Conservation (phyloP, 192 early-diverging fungal genomes). For the Oehlia diaphana region DNA sequence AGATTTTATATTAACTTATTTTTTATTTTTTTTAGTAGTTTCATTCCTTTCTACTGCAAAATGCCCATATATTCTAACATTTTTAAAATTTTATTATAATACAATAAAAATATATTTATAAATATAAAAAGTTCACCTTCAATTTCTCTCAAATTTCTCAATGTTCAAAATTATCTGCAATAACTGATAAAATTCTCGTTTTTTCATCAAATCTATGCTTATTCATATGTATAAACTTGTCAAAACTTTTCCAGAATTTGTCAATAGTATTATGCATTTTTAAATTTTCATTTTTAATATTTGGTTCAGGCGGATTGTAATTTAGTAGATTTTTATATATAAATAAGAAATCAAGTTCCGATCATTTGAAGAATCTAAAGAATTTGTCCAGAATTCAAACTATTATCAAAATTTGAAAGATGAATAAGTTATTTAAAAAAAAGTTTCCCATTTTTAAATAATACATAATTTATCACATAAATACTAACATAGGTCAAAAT, state of each 20-base stretch:
- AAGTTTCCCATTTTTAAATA: not conserved
- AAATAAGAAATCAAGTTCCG: not conserved
- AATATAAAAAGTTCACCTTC: not conserved
- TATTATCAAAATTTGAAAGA: not conserved
- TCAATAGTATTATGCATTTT: not conserved
- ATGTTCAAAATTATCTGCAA: not conserved
- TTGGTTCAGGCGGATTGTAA: not conserved
- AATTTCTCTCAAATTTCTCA: not conserved
- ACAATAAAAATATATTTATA: not conserved
- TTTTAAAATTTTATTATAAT: no score
- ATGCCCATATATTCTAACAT: no score
- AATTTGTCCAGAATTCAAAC: not conserved
- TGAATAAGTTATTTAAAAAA: not conserved
- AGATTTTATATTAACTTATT: no score
- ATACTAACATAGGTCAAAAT: no score
- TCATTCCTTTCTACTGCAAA: no score
- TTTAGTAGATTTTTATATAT: not conserved
- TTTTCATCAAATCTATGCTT: not conserved
- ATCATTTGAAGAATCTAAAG: not conserved
- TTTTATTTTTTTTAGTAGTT: no score
- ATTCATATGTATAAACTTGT: not conserved
- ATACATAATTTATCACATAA: not conserved
- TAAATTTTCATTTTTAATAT: not conserved
- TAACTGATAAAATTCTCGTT: not conserved
- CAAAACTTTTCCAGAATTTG: not conserved